These are phyloP conservation scores for Acacia melanoxylon DNA, from an alignment of 306 rosid species.

Conservation along the genomic window DNA sequence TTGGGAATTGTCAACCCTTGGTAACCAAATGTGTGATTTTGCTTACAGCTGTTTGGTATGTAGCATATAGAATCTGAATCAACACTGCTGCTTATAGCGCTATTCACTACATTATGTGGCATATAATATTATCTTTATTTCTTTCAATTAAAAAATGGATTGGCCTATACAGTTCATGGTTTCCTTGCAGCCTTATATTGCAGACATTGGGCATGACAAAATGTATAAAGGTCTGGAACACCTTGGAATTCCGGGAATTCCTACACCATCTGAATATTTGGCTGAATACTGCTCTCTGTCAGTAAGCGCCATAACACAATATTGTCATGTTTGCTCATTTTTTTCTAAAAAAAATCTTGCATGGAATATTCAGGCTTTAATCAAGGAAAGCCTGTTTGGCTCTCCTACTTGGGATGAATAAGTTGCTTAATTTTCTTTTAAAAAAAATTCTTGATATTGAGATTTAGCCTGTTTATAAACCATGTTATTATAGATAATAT, in stretches of 20 bases:
- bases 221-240: slow-evolving; percentile 54
- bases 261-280: slow-evolving; percentile 76
- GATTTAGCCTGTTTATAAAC: neutral
- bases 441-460: neutral
- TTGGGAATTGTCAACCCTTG: slow-evolving; percentile 96
- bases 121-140: slow-evolving; percentile 15
- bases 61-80: slow-evolving; percentile 11
- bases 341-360: neutral
- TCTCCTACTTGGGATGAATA: neutral
- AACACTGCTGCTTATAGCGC: slow-evolving; percentile 8
- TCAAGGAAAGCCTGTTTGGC: neutral
- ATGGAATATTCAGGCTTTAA: neutral
- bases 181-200: slow-evolving; percentile 60
- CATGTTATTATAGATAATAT: slow-evolving; percentile 10
- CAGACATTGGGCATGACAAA: slow-evolving; percentile 41
- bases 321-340: slow-evolving; percentile 18
- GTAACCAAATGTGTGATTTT: slow-evolving; percentile 97
- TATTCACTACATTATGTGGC: slow-evolving; percentile 1
- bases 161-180: slow-evolving; percentile 9
- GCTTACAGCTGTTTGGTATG: slow-evolving; percentile 84
- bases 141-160: neutral
- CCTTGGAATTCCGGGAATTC: slow-evolving; percentile 79
- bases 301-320: slow-evolving; percentile 52
- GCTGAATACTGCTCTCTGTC: slow-evolving; percentile 76
- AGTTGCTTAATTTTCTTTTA: neutral